Conservation (phyloP, 148 eudicot species). For the Heliosperma pusillum region DNA sequence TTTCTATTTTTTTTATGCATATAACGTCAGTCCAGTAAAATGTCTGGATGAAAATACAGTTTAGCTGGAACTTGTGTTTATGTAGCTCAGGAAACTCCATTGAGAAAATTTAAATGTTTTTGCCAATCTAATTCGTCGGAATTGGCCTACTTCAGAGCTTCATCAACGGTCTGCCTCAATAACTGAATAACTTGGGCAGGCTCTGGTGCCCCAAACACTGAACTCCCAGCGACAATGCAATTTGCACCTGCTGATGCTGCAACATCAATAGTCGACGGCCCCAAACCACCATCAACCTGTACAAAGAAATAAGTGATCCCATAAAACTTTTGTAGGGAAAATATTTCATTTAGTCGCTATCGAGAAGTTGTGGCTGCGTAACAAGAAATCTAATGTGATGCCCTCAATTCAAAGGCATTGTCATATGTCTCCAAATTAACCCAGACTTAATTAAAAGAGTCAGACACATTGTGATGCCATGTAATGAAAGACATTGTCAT, state of each 20-base stretch:
- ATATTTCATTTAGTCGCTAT: background rate
- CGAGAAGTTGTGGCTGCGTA: too few species aligned
- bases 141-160: slow-evolving; percentile 29
- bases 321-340: background rate
- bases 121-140: background rate
- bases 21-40: too few species aligned
- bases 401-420: background rate
- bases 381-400: too few species aligned
- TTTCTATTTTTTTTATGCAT: too few species aligned
- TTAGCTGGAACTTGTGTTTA: too few species aligned
- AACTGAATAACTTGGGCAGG: slow-evolving; percentile 83
- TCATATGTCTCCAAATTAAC: too few species aligned
- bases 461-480: too few species aligned
- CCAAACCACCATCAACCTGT: slow-evolving; percentile 97
- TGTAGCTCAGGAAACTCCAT: too few species aligned
- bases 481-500: too few species aligned
- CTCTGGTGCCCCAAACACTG: slow-evolving; percentile 83
- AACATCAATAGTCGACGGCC: slow-evolving; percentile 75
- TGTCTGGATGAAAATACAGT: too few species aligned
- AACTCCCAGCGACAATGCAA: slow-evolving; percentile 96
- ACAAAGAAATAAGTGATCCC: background rate
- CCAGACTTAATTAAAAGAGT: too few species aligned
- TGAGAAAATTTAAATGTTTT: too few species aligned
- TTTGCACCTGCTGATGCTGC: slow-evolving; percentile 95
- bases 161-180: slow-evolving; percentile 60